Base-by-base conservation (phyloP, 1,139 yeast genomes). In the Kluyveromyces sp. region DNA sequence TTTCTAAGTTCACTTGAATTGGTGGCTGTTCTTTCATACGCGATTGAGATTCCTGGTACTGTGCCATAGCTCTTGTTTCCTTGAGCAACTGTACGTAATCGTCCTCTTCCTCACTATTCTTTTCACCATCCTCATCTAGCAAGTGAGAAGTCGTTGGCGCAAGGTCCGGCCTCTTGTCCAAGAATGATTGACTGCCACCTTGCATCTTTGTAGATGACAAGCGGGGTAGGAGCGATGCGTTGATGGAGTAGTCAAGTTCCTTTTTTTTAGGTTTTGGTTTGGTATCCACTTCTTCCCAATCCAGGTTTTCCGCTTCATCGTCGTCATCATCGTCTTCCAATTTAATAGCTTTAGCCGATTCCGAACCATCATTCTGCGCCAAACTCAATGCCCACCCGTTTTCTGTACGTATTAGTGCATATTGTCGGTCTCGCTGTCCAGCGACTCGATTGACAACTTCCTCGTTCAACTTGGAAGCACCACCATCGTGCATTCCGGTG, bases 381-480 rank as follows among this genome's bases (percentile, higher is more conserved):
- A 92, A 70, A 0, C 94, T 80, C 38, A 94, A 67, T 0, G 94
- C 79, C 90, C 95, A 92, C 0, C 98, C 98, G 53, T 81, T 83
- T 6, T 82, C 87, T 41, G 83, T 85, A 53, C 84, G 78, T 32
- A 83, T 75, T 47, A 94, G 72, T 39, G 84, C 77, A 58, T 94
- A 94, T 53, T 83, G 83, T 48, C 81, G 72, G 51, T 84, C 88
- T 52, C 77, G 80, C 54, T 88, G 95, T 37, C 97, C 87, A 0
- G 96, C 89, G n/a, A 92, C 77, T 51, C 97, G 71, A 48, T 77
- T 68, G 4, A 53, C 43, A 2, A 56, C 51, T 21, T 55, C 65
- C n/a, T 56, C 56, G 8, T 60, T 54, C 25, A 63, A 48, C 15
- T 57, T 71, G 61, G 58, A 66, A 52, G 72, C 73, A 6, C 67